These are phyloP conservation scores for Solanum clarkiae DNA, from an alignment of 257 asterid genomes.

Conservation along the genomic window DNA sequence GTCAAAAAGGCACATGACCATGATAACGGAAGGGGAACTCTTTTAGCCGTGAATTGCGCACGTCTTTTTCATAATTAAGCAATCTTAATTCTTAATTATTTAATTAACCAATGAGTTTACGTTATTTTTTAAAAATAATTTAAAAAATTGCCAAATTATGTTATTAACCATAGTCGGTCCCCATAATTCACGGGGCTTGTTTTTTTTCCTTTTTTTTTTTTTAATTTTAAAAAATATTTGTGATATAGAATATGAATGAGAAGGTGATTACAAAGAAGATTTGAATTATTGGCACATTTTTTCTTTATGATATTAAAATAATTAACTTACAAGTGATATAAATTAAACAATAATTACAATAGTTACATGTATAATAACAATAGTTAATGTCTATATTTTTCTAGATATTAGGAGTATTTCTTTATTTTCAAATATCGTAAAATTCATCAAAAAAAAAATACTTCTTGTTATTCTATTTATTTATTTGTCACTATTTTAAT, in stretches of 20 bases:
- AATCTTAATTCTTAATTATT: not conserved
- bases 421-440: not conserved
- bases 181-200: not conserved
- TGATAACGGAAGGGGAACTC: not conserved
- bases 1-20: conserved; percentile 9
- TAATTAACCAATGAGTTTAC: not conserved
- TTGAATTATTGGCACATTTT: not conserved
- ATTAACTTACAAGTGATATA: not conserved
- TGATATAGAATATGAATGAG: not conserved
- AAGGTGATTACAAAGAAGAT: not conserved
- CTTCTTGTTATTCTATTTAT: not conserved
- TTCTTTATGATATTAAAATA: not conserved
- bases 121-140: not conserved
- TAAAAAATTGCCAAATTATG: not conserved
- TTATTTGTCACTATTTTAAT: not conserved
- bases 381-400: not conserved
- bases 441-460: not conserved
- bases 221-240: not conserved
- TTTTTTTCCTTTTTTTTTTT: not conserved
- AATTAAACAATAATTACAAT: too few relatives aligned
- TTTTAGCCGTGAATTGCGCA: conserved; percentile 48
- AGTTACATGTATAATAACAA: too few relatives aligned
- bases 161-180: not conserved
- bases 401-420: not conserved
- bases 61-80: conserved; percentile 33